phyloP scores from a whole-genome alignment of 352 stramenopile species.

The Phytopythium helicoides region DNA sequence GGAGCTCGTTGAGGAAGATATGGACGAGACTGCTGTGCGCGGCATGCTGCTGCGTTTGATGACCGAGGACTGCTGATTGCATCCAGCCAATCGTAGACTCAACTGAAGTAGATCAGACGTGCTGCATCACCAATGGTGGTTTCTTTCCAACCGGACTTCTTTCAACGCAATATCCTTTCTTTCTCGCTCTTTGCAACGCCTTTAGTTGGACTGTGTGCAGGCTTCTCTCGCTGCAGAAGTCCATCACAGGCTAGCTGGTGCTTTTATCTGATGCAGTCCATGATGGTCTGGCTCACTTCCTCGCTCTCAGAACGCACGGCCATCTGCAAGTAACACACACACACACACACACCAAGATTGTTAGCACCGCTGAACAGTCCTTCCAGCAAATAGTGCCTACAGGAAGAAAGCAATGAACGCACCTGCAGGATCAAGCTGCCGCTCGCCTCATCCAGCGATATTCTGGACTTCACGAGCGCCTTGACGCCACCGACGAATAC shows the following conservation, averaged over 20 bases:
- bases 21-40: constrained; percentile 61
- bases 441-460: constrained; percentile 88
- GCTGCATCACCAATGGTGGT: neutral
- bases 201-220: neutral
- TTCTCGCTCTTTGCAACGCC: neutral
- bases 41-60: constrained; percentile 83
- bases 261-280: constrained; percentile 95
- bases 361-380: too few species aligned
- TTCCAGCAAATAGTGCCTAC: too few species aligned
- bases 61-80: constrained; percentile 66
- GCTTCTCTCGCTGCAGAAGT: neutral
- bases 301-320: constrained; percentile 94
- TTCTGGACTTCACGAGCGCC: constrained; percentile 95
- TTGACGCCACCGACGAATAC: constrained; percentile 95
- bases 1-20: constrained; percentile 34
- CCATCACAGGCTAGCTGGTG: neutral
- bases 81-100: constrained; percentile 12
- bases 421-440: constrained; percentile 92
- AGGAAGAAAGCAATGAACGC: too few species aligned
- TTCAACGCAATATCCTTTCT: constrained; percentile 7
- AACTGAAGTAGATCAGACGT: too few species aligned
- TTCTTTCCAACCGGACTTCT: constrained; percentile 7
- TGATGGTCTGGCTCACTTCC: constrained; percentile 94
- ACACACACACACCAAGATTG: constrained; percentile 11
- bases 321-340: constrained; percentile 77